A percentile compares a stretch with the other conserved stretches of the same genome.
Evolutionary conservation across 23 red algal species (phyloP).

Genomic region (Gracilaria vermiculophylla): DNA sequence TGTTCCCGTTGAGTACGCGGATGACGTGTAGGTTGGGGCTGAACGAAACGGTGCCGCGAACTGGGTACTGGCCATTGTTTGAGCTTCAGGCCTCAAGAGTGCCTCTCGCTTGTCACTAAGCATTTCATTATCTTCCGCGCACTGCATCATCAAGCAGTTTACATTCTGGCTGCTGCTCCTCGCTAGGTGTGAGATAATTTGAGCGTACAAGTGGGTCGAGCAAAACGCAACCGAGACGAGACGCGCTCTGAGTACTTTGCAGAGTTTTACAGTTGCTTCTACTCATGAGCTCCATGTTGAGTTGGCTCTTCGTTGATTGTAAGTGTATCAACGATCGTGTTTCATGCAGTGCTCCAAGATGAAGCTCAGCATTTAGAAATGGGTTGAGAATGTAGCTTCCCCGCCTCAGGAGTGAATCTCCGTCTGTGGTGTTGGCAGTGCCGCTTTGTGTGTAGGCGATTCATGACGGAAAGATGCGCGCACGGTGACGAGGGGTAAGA

Average conservation of each 20-base stretch:
- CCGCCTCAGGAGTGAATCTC: no score
- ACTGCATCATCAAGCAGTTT: neutral
- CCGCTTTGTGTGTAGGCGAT: no score
- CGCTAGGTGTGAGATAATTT: neutral
- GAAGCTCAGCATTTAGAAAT: no score
- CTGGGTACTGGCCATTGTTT: no score
- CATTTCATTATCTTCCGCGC: no score
- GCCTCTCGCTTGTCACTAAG: no score
- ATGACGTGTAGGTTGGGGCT: constrained; percentile 15
- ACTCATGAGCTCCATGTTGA: neutral
- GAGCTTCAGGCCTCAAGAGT: neutral
- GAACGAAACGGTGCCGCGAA: neutral
- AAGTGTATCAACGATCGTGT: neutral
- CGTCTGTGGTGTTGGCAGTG: no score
- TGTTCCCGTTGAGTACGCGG: constrained; percentile 12
- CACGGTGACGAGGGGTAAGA: no score
- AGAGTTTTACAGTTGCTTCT: neutral
- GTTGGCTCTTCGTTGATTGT: neutral
- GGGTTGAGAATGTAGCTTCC: no score
- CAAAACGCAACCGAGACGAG: no score
- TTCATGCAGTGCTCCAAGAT: neutral
- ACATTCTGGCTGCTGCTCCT: neutral
- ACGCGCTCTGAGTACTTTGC: no score
- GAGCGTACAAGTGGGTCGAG: neutral
- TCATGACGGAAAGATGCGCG: no score